phyloP scores from a whole-genome alignment of 805 yeast genomes.

The Candida cerambycidarum region DNA sequence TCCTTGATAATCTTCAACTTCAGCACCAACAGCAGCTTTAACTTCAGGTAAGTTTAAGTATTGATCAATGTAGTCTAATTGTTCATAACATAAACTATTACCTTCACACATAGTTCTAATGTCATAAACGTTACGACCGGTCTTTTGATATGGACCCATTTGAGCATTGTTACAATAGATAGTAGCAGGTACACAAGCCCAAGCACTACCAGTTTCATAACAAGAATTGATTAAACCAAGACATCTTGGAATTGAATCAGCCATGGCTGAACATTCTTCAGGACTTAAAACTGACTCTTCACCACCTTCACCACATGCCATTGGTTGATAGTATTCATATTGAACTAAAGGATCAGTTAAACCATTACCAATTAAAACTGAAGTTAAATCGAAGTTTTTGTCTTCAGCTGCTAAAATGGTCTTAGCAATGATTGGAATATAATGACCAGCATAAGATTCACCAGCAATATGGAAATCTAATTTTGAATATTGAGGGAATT shows the following conservation, averaged over 20 bases:
- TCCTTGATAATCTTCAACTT: conserved; percentile 71
- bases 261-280: conserved; percentile 69
- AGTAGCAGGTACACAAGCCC: conserved; percentile 90
- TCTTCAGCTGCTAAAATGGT: conserved; percentile 43
- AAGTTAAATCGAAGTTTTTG: conserved; percentile 55
- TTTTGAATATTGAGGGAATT: conserved; percentile 32
- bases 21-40: conserved; percentile 83
- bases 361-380: conserved; percentile 91
- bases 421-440: conserved; percentile 45
- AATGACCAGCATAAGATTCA: conserved; percentile 49
- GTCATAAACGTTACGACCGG: conserved; percentile 92
- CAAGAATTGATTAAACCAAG: conserved; percentile 72
- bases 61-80: conserved; percentile 68
- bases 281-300: conserved; percentile 69
- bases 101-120: conserved; percentile 79
- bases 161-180: conserved; percentile 85
- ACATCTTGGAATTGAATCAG: conserved; percentile 68
- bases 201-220: conserved; percentile 68
- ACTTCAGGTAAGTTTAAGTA: conserved; percentile 79
- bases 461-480: conserved; percentile 39
- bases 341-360: conserved; percentile 82
- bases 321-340: conserved; percentile 77
- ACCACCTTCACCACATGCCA: conserved; percentile 94
- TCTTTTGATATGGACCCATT: conserved; percentile 75
- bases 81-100: conserved; percentile 71